phyloP scores from a whole-genome alignment of 2,329 filamentous ascomycete species.

The Pseudogymnoascus sp. region DNA sequence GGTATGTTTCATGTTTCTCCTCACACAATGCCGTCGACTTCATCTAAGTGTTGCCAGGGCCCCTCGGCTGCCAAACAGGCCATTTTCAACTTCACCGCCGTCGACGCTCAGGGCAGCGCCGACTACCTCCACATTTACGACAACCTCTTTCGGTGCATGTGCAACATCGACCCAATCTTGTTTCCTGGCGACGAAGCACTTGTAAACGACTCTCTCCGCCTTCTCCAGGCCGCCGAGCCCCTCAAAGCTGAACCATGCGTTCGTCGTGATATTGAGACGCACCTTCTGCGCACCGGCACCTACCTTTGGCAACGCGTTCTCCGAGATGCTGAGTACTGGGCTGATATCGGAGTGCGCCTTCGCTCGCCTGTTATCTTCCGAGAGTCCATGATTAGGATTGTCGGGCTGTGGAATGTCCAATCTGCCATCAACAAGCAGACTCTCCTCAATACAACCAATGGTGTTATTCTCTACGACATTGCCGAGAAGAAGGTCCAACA shows the following conservation, averaged over 20 bases:
- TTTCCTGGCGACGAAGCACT: conserved; percentile 10
- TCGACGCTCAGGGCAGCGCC: conserved; percentile 5
- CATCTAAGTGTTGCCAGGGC: conserved; percentile 5
- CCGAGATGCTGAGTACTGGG: conserved; percentile 19
- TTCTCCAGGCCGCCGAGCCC: conserved; percentile 21
- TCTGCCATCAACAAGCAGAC: conserved; percentile 14
- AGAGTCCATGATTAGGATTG: conserved; percentile 24
- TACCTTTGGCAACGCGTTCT: conserved; percentile 22
- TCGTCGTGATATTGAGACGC: conserved; percentile 19
- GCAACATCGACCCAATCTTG: conserved; percentile 17
- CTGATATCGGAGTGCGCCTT: conserved; percentile 20
- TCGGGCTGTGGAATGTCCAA: conserved; percentile 18
- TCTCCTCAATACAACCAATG: conserved; percentile 8
- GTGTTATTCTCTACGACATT: conserved; percentile 14
- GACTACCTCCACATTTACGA: conserved; percentile 22
- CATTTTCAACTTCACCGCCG: conserved; percentile 12
- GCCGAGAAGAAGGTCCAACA: conserved; percentile 19
- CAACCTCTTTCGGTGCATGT: conserved; percentile 24
- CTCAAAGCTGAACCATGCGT: conserved; percentile 17
- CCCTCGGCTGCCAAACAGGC: not conserved
- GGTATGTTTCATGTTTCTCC: conserved; percentile 20
- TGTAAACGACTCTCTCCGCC: conserved; percentile 17
- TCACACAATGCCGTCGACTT: not conserved
- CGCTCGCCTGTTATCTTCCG: conserved; percentile 25
- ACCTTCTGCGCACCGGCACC: conserved; percentile 21